Evolutionary conservation across 2,329 filamentous ascomycete species (phyloP), one percentile per base, ranked within the genome.

Genomic region (Meredithiella fracta): DNA sequence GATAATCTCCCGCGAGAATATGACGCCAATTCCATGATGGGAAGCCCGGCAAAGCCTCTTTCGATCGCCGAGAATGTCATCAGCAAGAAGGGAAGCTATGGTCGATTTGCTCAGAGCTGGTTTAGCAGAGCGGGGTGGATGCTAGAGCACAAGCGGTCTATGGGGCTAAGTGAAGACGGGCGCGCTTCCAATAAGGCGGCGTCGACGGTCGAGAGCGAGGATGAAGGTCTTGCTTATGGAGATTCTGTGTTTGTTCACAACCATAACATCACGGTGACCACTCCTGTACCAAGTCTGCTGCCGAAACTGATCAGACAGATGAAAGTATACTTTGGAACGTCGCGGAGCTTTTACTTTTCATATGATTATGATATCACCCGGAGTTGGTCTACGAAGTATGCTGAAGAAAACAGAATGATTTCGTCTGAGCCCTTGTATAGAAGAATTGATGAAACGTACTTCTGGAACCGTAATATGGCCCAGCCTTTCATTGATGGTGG

Each of bases 341-440:
- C 85, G 0, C 77, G 78, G 60, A 96, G 87, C 66, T 97, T 96
- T 67, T 97, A 85, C 72, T 98, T 91, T 67, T 90, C 90, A 0
- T 96, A 98, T 66, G 92, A 98, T 61, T 78, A 91, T 65, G 90
- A 98, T 65, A 78, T 98, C 53, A 97, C 92, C 0, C 78, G 83
- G 56, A 81, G 77, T 60, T 63, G 80, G 56, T 68, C 6, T 62
- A 65, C 25, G 47, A 66, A 77, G 59, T 66, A 67, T 54, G 65
- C 67, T 38, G 68, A 72, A 70, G 14, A 74, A 75, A 49, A 14
- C 11, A 14, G 2, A 26, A 22, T n/a, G 44, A 11, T 20, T 15
- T 37, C 31, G 29, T 14, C 57, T 1, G 62, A 78, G 3, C 82
- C 89, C 4, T 71, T 95, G 3, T 77, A 87, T 66, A 79, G 79